Base-by-base conservation (phyloP, 306 rosid genomes). In the Delonix regia region DNA sequence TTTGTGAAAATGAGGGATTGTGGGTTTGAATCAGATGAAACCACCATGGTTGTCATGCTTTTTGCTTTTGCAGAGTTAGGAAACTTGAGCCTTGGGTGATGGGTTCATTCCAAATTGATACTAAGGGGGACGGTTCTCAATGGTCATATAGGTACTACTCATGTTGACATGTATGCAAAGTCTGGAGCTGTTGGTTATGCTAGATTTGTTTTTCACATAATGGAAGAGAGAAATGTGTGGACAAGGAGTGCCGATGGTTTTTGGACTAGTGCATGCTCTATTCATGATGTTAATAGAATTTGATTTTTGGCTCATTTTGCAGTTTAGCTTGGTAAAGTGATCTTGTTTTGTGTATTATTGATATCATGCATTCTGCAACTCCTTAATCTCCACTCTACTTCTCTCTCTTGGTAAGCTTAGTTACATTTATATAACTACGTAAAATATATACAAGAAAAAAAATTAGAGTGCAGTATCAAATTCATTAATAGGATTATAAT, bases 241-340 rank as follows among this genome's bases (percentile, higher is more conserved):
- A 91, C 99, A 15, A 91, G 98, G 97, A 95, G 92, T 85, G 97
- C 96, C n/a, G n/a, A 95, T 95, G 98, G 89, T 93, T 60, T 67
- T 86, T 63, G 99, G 98, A 61, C 82, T 90, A 71, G 98, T n/a
- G n/a, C n/a, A n/a, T n/a, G n/a, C n/a, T n/a, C n/a, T n/a, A n/a
- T n/a, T n/a, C n/a, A n/a, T n/a, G n/a, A n/a, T n/a, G n/a, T n/a
- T n/a, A n/a, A n/a, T n/a, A n/a, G n/a, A n/a, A n/a, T n/a, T n/a
- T n/a, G n/a, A n/a, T n/a, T n/a, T n/a, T n/a, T n/a, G n/a, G n/a
- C n/a, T n/a, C n/a, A n/a, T n/a, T n/a, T n/a, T n/a, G n/a, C n/a
- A n/a, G n/a, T n/a, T n/a, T n/a, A n/a, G n/a, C n/a, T n/a, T n/a
- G n/a, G n/a, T n/a, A n/a, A n/a, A n/a, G n/a, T n/a, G n/a, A n/a